phyloP scores from a whole-genome alignment of 352 stramenopile species.

The Thalassiosira hispida region DNA sequence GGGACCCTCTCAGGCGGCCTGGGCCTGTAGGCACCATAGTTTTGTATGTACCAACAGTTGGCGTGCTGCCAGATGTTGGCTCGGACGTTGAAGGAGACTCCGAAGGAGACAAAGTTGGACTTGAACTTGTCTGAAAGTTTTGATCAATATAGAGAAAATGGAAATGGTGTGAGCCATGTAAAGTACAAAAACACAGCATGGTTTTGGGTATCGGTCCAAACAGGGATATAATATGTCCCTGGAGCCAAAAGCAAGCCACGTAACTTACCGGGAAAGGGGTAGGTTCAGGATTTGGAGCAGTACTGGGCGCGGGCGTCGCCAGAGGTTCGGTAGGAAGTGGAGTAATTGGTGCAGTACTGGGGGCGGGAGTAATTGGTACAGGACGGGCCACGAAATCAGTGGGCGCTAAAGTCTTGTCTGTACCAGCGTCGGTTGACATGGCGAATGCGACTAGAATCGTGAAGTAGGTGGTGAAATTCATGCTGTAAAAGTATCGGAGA shows the following conservation, averaged over 20 bases:
- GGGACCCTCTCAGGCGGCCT: not conserved
- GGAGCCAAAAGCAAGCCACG: not conserved
- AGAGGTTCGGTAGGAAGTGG: too few relatives aligned
- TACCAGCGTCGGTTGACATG: not conserved
- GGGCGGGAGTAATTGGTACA: not conserved
- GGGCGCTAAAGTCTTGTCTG: not conserved
- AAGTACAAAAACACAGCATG: too few relatives aligned
- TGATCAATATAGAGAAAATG: not conserved
- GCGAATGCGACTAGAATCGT: not conserved
- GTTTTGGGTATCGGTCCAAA: too few relatives aligned
- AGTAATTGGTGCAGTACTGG: not conserved
- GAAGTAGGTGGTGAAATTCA: not conserved
- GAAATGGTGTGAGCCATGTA: too few relatives aligned
- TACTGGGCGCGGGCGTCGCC: too few relatives aligned
- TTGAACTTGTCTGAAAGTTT: not conserved
- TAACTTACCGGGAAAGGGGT: not conserved
- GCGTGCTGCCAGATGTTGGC: not conserved
- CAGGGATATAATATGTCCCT: too few relatives aligned
- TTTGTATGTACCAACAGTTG: not conserved
- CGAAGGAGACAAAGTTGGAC: too few relatives aligned
- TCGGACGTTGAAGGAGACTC: not conserved
- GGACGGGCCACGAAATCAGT: not conserved
- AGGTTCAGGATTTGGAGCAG: too few relatives aligned
- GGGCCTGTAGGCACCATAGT: not conserved
- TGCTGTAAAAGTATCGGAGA: not conserved